Evolutionary conservation across 257 asterid genomes (phyloP).

Genomic region (Solanum pinnatisectum): DNA sequence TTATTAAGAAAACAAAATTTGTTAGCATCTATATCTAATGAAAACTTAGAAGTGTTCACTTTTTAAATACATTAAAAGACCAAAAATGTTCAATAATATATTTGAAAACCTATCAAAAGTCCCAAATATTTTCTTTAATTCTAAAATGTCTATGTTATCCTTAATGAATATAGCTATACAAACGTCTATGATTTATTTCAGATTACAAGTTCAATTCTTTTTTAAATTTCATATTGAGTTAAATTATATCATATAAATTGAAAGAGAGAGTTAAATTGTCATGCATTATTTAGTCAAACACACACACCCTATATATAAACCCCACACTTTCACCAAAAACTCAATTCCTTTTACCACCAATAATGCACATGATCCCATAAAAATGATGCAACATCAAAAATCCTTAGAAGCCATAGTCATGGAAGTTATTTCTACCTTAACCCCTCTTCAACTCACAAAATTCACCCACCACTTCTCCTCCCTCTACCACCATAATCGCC

Average conservation of each 20-base stretch:
- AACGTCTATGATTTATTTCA: too few species aligned
- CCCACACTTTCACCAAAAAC: not conserved
- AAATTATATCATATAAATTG: too few species aligned
- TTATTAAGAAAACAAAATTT: not conserved
- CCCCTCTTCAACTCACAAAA: slow-evolving; percentile 41
- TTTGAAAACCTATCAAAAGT: not conserved
- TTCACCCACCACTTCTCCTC: slow-evolving; percentile 56
- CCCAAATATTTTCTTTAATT: too few species aligned
- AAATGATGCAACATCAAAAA: not conserved
- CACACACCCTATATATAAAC: not conserved
- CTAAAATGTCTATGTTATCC: too few species aligned
- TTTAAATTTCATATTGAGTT: too few species aligned
- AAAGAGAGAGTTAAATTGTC: not conserved
- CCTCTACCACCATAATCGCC: slow-evolving; percentile 47
- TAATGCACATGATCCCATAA: not conserved
- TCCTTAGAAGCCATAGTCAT: slow-evolving; percentile 37
- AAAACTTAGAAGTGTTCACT: not conserved
- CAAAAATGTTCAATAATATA: not conserved
- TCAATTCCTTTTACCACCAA: not conserved
- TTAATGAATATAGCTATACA: not conserved
- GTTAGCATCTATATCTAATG: not conserved
- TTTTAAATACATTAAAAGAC: not conserved
- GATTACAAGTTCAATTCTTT: too few species aligned
- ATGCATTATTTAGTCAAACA: not conserved
- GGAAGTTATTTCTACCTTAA: slow-evolving; percentile 52